Conservation (phyloP, 1,284 basidiomycete genomes). For the Bondarzewia mesenterica region DNA sequence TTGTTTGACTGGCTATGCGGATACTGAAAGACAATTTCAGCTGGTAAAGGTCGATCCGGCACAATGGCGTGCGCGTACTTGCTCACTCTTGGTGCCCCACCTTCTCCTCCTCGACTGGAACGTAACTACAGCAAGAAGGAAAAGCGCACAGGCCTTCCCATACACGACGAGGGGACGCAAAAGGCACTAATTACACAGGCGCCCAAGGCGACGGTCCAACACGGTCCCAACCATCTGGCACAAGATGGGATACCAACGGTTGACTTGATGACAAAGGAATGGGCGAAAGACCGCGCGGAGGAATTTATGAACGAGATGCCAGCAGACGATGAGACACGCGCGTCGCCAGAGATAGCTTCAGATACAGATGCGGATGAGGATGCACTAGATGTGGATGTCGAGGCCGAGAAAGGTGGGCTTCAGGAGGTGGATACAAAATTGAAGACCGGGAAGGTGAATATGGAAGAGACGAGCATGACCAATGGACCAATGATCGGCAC, state of each 20-base stretch:
- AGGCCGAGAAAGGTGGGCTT: no score
- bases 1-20: no score
- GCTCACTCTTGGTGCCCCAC: constrained; percentile 50
- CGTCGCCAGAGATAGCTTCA: constrained; percentile 11
- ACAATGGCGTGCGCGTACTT: constrained; percentile 77
- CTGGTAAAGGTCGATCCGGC: constrained; percentile 77
- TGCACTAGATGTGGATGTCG: not conserved
- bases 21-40: no score
- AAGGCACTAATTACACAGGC: no score
- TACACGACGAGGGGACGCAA: no score
- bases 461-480: no score
- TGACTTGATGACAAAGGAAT: constrained; percentile 8
- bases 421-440: not conserved
- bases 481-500: no score
- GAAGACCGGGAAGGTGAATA: no score
- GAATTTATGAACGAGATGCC: constrained; percentile 41
- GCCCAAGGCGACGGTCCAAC: no score
- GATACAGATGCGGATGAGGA: constrained; percentile 4
- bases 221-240: no score
- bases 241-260: no score
- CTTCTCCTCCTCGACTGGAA: no score
- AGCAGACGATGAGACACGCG: constrained; percentile 21
- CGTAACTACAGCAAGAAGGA: constrained; percentile 32
- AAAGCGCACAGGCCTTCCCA: not conserved
- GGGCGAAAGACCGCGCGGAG: constrained; percentile 27